Evolutionary conservation across 2,329 filamentous ascomycete species (phyloP).

Genomic region (Fusarium sp.): DNA sequence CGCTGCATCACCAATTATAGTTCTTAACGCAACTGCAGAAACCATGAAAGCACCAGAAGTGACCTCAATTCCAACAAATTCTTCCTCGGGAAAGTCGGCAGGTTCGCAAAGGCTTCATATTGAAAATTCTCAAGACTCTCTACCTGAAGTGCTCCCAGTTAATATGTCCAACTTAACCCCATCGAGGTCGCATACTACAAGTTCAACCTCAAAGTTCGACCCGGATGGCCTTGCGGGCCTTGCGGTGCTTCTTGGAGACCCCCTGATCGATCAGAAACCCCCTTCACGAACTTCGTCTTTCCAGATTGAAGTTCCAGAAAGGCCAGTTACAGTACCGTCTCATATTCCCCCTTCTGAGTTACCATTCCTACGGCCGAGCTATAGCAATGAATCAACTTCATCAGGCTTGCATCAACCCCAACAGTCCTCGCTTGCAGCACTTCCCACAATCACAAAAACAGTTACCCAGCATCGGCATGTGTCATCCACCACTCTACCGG

Average conservation of each 20-base stretch:
- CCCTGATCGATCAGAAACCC: neutral
- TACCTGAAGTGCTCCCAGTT: constrained; percentile 28
- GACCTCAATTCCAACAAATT: neutral
- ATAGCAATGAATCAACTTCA: too few relatives aligned
- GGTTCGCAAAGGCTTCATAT: constrained; percentile 13
- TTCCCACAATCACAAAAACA: neutral
- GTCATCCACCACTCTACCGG: constrained; percentile 5
- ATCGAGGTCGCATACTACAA: neutral
- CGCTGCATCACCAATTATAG: neutral
- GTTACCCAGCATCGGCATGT: neutral
- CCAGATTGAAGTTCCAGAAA: too few relatives aligned
- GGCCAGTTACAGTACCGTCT: neutral
- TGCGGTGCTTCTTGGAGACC: constrained; percentile 21
- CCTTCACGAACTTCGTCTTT: too few relatives aligned
- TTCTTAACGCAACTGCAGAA: neutral
- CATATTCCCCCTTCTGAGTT: neutral
- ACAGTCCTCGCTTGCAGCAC: neutral
- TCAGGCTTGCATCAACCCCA: neutral
- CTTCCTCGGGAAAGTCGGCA: neutral
- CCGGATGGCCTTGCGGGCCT: constrained; percentile 15
- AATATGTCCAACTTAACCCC: constrained; percentile 1
- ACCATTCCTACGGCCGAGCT: too few relatives aligned
- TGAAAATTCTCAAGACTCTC: constrained; percentile 2
- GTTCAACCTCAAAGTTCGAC: neutral
- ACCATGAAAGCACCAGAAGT: neutral